Evolutionary conservation across 1,284 basidiomycete genomes (phyloP), one percentile per base, ranked within the genome.

Genomic region (Trichosporon faecale): DNA sequence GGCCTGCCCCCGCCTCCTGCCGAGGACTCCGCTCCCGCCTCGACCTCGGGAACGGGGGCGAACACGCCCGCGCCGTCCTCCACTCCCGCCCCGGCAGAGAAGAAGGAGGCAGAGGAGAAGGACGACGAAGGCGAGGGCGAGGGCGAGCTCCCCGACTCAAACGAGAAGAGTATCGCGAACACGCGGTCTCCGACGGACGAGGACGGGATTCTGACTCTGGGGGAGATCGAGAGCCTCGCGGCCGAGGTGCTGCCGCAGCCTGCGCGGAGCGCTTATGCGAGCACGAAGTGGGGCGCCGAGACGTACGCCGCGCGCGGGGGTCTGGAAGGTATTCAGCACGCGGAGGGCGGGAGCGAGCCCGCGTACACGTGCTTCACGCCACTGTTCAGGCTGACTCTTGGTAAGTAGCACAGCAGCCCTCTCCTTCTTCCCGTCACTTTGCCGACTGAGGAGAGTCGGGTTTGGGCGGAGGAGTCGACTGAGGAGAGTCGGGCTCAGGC

Each of bases 371-470:
- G 79, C 64, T 83, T 78, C 64, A 82, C 80, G n/a, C 78, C 81
- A 29, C 72, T 83, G 77, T 95, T 92, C 91, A 88, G 91, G 76
- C 84, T 90, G 4, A 90, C 91, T 2, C 80, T 95, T 76, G 93
- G 93, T 92, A 75, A 73, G 80, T 76, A 4, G 2, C 25, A 18
- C n/a, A n/a, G n/a, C n/a, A n/a, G n/a, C n/a, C n/a, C n/a, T n/a
- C n/a, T n/a, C n/a, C n/a, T n/a, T n/a, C n/a, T n/a, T n/a, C n/a
- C n/a, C n/a, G n/a, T n/a, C n/a, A n/a, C n/a, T n/a, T n/a, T n/a
- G n/a, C n/a, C n/a, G n/a, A n/a, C n/a, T n/a, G n/a, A n/a, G n/a
- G n/a, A n/a, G n/a, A n/a, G n/a, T n/a, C n/a, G n/a, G n/a, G n/a
- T n/a, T n/a, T n/a, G n/a, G n/a, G n/a, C n/a, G n/a, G n/a, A n/a